phyloP scores from a whole-genome alignment of 495 filamentous ascomycete species.

The Penicillium flavigenum region DNA sequence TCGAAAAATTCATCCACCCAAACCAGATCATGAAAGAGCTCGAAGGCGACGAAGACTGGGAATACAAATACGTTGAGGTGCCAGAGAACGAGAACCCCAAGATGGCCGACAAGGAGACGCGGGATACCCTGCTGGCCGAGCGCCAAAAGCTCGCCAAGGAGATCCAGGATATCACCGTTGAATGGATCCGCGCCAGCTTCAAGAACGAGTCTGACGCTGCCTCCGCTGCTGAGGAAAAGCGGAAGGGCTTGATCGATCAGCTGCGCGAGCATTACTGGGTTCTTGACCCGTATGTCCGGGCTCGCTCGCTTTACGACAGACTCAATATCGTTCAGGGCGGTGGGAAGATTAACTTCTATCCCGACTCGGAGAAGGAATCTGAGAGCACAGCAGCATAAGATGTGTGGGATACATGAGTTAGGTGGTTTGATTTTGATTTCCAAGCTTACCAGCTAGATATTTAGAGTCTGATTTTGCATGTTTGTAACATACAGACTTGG shows the following conservation, averaged over 20 bases:
- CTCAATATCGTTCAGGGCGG: constrained; percentile 63
- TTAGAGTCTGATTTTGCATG: constrained; percentile 9
- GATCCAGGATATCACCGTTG: constrained; percentile 67
- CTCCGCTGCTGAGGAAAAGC: constrained; percentile 55
- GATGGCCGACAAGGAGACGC: constrained; percentile 66
- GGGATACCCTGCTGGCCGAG: constrained; percentile 58
- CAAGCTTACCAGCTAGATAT: constrained; percentile 3
- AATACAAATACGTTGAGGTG: constrained; percentile 77
- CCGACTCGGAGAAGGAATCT: constrained; percentile 32
- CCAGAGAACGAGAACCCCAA: constrained; percentile 63
- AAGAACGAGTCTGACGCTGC: constrained; percentile 46
- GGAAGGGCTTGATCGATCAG: constrained; percentile 57
- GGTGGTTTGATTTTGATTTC: constrained; percentile 1
- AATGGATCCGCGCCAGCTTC: constrained; percentile 59
- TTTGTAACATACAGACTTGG: constrained; percentile 14
- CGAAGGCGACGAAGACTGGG: constrained; percentile 79
- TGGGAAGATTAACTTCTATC: constrained; percentile 70
- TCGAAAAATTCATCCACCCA: constrained; percentile 71
- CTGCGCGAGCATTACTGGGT: constrained; percentile 80
- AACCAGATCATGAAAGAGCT: constrained; percentile 73
- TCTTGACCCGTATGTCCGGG: constrained; percentile 72
- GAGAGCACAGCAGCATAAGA: constrained; percentile 34
- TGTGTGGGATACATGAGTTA: constrained; percentile 18
- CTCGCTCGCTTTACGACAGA: constrained; percentile 72
- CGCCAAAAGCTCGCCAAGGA: constrained; percentile 62